Conservation (phyloP, 306 rosid genomes). For the Malus sieversii region DNA sequence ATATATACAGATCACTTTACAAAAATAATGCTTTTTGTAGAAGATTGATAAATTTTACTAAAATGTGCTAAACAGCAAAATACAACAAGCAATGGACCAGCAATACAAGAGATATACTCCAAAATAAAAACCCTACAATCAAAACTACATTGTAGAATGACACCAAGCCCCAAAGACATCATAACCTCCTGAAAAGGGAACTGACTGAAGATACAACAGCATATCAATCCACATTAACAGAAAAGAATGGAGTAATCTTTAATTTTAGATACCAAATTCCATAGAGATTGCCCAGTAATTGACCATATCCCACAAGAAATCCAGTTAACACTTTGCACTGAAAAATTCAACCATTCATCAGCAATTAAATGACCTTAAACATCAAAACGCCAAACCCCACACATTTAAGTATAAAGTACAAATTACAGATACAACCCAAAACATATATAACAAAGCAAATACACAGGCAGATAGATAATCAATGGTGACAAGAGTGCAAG, state of each 20-base stretch:
- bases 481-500: not conserved
- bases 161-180: not conserved
- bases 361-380: not conserved
- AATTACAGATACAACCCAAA: not conserved
- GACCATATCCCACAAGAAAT: not conserved
- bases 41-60: not conserved
- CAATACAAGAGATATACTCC: not conserved
- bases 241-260: not conserved
- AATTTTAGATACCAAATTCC: not conserved
- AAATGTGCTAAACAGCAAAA: not conserved
- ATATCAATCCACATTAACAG: not conserved
- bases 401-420: not conserved
- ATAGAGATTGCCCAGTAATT: not conserved
- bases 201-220: not conserved
- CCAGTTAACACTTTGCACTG: not conserved
- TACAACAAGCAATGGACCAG: not conserved
- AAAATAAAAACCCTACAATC: not conserved
- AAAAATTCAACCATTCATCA: not conserved
- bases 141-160: not conserved
- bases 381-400: not conserved
- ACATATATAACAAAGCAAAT: not conserved
- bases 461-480: not conserved
- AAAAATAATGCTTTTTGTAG: not conserved
- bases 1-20: not conserved
- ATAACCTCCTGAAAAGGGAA: not conserved